phyloP scores from a whole-genome alignment of 495 filamentous ascomycete species.

The Neurospora sp. region DNA sequence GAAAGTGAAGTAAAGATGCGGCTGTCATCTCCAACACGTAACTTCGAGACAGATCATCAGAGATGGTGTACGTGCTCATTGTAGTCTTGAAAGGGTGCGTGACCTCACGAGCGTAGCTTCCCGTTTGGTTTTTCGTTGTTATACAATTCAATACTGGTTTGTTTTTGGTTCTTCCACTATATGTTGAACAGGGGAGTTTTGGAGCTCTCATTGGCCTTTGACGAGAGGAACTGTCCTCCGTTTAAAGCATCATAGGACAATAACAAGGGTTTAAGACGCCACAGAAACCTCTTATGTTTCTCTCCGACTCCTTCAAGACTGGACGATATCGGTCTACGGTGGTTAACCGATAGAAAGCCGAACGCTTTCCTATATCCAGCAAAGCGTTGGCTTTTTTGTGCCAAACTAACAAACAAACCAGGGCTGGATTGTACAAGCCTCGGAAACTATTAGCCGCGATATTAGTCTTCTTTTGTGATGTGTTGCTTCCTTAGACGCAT shows the following conservation, averaged over 20 bases:
- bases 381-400: neutral
- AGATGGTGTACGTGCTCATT: neutral
- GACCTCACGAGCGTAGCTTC: neutral
- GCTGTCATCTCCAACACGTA: neutral
- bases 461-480: neutral
- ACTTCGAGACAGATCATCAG: neutral
- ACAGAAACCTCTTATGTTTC: no score
- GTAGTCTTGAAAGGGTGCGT: neutral
- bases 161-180: no score
- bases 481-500: neutral
- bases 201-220: no score
- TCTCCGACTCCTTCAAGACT: no score
- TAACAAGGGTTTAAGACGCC: no score
- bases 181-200: no score
- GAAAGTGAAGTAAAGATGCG: neutral
- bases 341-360: no score
- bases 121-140: neutral
- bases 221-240: no score
- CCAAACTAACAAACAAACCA: no score
- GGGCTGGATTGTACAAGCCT: neutral
- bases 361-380: no score
- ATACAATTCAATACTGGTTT: neutral
- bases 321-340: no score
- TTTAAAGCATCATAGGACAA: no score
- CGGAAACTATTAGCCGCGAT: neutral